Conservation (phyloP, 768 basidiomycete genomes). For the Mycena crocata region DNA sequence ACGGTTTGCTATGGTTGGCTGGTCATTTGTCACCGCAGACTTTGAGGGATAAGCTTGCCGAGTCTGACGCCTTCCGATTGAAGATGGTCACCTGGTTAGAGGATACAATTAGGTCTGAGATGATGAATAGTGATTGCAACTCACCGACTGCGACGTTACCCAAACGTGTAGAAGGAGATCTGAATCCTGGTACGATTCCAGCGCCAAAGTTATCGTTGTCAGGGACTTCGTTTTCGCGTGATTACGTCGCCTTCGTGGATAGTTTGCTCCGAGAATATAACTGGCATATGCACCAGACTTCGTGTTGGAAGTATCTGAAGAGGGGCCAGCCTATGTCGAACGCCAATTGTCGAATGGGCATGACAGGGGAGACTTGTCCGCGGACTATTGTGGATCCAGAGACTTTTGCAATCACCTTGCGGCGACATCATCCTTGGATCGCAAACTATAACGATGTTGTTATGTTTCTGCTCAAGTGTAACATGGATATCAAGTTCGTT, state of each 20-base stretch:
- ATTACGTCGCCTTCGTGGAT: background rate
- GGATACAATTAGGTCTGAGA: background rate
- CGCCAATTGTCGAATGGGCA: slow-evolving; percentile 15
- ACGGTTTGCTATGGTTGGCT: slow-evolving; percentile 44
- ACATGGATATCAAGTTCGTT: slow-evolving; percentile 44
- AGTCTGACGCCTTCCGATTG: background rate
- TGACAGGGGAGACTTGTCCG: slow-evolving; percentile 10
- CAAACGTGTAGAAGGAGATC: background rate
- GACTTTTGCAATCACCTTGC: background rate
- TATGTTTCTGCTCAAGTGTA: slow-evolving; percentile 35
- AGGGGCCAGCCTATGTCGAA: background rate
- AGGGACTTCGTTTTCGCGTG: background rate
- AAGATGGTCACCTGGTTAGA: slow-evolving; percentile 3
- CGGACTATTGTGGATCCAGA: background rate
- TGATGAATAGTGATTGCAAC: background rate
- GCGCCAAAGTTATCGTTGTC: background rate
- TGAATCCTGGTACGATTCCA: background rate
- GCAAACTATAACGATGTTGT: slow-evolving; percentile 10
- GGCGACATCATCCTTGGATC: slow-evolving; percentile 5
- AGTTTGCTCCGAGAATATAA: background rate
- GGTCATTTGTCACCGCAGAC: slow-evolving; percentile 36
- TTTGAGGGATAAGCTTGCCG: background rate
- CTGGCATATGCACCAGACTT: slow-evolving; percentile 2
- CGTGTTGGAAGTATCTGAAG: slow-evolving; percentile 13
- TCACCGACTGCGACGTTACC: background rate